These are phyloP conservation scores for Magnolia sinica DNA, from an alignment of 164 flowering plant species.

Conservation along the genomic window DNA sequence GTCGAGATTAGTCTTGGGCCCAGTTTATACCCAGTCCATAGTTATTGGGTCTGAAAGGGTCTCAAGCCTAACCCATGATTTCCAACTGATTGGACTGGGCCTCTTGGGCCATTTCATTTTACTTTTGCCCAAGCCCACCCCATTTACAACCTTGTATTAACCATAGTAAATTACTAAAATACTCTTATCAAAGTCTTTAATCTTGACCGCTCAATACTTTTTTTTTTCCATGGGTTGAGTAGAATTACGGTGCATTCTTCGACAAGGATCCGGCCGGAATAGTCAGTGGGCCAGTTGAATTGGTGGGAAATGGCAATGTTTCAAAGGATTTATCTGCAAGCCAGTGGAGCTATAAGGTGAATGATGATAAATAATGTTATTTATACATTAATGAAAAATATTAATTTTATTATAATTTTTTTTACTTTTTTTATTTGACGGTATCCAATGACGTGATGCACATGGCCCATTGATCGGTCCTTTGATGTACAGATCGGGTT, in stretches of 20 bases:
- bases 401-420: neutral
- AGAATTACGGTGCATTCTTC: constrained; percentile 56
- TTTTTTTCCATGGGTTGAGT: neutral
- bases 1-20: too few species aligned
- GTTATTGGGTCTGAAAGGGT: too few species aligned
- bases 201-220: neutral
- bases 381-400: neutral
- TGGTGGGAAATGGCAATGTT: constrained; percentile 36
- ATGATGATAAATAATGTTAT: constrained; percentile 1
- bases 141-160: too few species aligned
- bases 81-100: too few species aligned
- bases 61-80: too few species aligned
- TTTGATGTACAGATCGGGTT: constrained; percentile 1
- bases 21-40: too few species aligned
- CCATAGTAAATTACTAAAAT: too few species aligned
- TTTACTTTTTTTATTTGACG: neutral
- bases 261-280: constrained; percentile 44
- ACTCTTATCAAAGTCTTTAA: too few species aligned
- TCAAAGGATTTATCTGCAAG: constrained; percentile 45
- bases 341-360: constrained; percentile 44
- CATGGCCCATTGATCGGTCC: neutral
- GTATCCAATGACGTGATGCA: neutral
- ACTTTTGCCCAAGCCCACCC: too few species aligned
- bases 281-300: constrained; percentile 40
- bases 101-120: too few species aligned